Evolutionary conservation across 2,329 filamentous ascomycete species (phyloP).

Genomic region (Aspergillus sp.): DNA sequence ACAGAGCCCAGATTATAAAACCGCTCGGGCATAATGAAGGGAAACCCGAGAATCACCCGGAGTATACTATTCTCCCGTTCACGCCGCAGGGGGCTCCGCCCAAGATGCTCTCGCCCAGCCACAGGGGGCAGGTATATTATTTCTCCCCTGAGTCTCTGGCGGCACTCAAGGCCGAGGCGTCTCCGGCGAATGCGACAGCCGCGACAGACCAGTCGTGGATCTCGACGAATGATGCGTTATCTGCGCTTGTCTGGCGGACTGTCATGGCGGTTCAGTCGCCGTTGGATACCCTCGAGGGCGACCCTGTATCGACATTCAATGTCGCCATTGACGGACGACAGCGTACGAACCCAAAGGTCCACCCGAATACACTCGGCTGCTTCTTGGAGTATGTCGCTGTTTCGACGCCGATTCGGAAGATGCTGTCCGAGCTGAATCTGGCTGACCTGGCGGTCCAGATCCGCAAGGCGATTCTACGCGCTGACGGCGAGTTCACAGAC

Average conservation of each 20-base stretch:
- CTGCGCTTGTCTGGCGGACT: constrained; percentile 39
- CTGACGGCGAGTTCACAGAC: constrained; percentile 31
- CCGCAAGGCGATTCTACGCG: constrained; percentile 32
- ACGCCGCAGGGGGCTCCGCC: constrained; percentile 30
- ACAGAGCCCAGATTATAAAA: constrained; percentile 30
- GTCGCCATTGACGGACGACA: constrained; percentile 40
- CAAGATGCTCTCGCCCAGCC: constrained; percentile 32
- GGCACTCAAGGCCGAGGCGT: constrained; percentile 32
- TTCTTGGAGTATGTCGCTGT: constrained; percentile 40
- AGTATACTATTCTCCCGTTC: constrained; percentile 32
- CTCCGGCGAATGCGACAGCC: constrained; percentile 28
- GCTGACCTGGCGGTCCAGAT: constrained; percentile 37
- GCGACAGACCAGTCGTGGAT: constrained; percentile 26
- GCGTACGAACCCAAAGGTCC: constrained; percentile 36
- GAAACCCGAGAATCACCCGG: constrained; percentile 30
- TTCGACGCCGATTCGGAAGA: constrained; percentile 22
- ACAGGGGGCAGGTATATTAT: constrained; percentile 35
- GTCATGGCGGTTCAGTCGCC: constrained; percentile 29
- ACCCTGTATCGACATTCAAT: constrained; percentile 37
- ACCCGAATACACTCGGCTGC: constrained; percentile 40
- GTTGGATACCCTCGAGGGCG: constrained; percentile 30
- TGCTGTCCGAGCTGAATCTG: constrained; percentile 29
- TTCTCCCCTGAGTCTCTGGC: constrained; percentile 30
- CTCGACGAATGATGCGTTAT: constrained; percentile 38
- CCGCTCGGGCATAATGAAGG: constrained; percentile 30